Base-by-base conservation (phyloP, 495 filamentous ascomycete genomes). In the Tuber brumale region DNA sequence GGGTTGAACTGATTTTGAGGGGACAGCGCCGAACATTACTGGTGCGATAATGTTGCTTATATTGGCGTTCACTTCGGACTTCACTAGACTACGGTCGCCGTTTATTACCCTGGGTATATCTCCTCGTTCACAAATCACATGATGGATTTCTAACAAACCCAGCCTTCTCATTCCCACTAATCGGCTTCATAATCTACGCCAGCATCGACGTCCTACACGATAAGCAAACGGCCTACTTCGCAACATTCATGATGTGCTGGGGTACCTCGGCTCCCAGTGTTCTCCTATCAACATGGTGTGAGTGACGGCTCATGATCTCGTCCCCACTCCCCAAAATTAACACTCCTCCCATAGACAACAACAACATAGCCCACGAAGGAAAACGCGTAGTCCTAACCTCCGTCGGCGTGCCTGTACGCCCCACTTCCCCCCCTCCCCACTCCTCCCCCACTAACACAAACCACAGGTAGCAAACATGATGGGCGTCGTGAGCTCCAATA, bases 181-280 rank as follows among this genome's bases (percentile, higher is more conserved):
- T 89, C 70, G 92, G 92, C 7, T 92, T 94, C 84, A 87, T 93
- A 81, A 91, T 94, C 81, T 93, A 90, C 77, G 90, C 90, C 0
- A 85, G 88, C 45, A 91, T 93, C 75, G 88, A 93, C 79, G 90
- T 92, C 23, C 76, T 88, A 74, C 75, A 82, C 1, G 83, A 90
- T 46, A 83, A 90, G 18, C 86, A 89, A 43, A 86, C 93, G 3
- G 92, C 91, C 4, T 94, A 94, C 75, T 94, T 92, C 74, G 91
- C 91, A 18, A 89, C 87, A 35, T 94, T 94, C 82, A 93, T 94
- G 91, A 93, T 94, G 91, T 91, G 89, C 23, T 94, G 92, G 91
- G 88, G 88, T 23, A 89, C 87, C 1, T 89, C 86, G n/a, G 88
- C 87, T 5, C 86, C 88, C 0, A 88, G 87, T 1, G 87, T 89